A percentile compares a stretch with the other conserved stretches of the same genome.
Conservation (phyloP, 768 basidiomycete species). For the Boletus sp. region DNA sequence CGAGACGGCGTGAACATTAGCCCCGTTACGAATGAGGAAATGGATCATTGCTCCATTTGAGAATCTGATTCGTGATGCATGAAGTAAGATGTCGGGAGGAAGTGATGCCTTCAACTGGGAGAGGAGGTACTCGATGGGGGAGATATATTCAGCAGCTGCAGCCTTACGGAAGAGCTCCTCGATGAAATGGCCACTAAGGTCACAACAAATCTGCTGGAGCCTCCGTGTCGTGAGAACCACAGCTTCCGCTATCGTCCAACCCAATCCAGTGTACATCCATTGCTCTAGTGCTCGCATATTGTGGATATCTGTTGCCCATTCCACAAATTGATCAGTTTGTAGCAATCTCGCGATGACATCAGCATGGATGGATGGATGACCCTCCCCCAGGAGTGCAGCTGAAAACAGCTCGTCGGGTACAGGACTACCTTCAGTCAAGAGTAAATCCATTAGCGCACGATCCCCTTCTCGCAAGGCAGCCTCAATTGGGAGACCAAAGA, state of each 20-base stretch:
- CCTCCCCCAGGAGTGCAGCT: too few species aligned
- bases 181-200: neutral
- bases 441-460: neutral
- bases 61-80: too few species aligned
- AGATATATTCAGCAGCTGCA: too few species aligned
- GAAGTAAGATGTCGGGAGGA: too few species aligned
- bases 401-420: neutral
- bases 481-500: neutral
- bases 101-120: too few species aligned
- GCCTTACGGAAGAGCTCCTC: neutral
- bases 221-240: neutral
- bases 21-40: too few species aligned
- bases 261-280: neutral
- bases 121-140: too few species aligned
- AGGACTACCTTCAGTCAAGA: neutral
- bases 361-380: accelerated
- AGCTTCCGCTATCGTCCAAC: neutral
- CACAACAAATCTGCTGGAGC: neutral
- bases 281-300: neutral
- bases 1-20: too few species aligned
- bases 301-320: neutral
- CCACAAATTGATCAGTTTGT: neutral
- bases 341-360: neutral
- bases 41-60: too few species aligned
- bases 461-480: neutral